Evolutionary conservation across 768 basidiomycete species (phyloP).

Genomic region (Pisolithus albus): DNA sequence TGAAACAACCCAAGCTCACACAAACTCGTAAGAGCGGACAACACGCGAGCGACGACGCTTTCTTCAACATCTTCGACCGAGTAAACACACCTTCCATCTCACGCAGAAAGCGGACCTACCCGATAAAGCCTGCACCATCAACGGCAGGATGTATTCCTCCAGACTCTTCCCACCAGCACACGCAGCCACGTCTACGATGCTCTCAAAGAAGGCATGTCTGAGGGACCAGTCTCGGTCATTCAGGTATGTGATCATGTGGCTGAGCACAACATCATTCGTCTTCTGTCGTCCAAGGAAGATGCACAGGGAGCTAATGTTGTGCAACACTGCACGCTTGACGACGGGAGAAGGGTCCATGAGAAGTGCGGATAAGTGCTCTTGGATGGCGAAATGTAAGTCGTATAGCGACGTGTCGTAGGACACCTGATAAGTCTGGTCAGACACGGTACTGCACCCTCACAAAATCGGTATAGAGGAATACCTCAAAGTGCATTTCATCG

Average conservation of each 20-base stretch:
- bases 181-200: constrained; percentile 90
- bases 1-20: constrained; percentile 87
- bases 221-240: constrained; percentile 93
- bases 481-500: constrained; percentile 79
- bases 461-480: constrained; percentile 14
- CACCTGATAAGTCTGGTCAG: constrained; percentile 43
- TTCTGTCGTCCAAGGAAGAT: constrained; percentile 89
- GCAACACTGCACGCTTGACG: constrained; percentile 86
- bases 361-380: constrained; percentile 80
- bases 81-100: constrained; percentile 5
- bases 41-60: constrained; percentile 83
- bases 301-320: constrained; percentile 83
- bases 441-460: background rate
- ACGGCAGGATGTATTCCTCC: constrained; percentile 94
- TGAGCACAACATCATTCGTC: constrained; percentile 91
- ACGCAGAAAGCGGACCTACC: constrained; percentile 41
- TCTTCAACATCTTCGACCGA: constrained; percentile 78
- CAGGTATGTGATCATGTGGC: constrained; percentile 77
- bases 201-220: constrained; percentile 89
- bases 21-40: constrained; percentile 81
- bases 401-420: constrained; percentile 84
- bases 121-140: constrained; percentile 93
- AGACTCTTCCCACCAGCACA: constrained; percentile 87
- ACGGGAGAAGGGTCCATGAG: constrained; percentile 85
- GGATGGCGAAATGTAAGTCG: constrained; percentile 79